These are phyloP conservation scores for Lepidium didymum DNA, from an alignment of 345 rosid genomes.

Conservation along the genomic window DNA sequence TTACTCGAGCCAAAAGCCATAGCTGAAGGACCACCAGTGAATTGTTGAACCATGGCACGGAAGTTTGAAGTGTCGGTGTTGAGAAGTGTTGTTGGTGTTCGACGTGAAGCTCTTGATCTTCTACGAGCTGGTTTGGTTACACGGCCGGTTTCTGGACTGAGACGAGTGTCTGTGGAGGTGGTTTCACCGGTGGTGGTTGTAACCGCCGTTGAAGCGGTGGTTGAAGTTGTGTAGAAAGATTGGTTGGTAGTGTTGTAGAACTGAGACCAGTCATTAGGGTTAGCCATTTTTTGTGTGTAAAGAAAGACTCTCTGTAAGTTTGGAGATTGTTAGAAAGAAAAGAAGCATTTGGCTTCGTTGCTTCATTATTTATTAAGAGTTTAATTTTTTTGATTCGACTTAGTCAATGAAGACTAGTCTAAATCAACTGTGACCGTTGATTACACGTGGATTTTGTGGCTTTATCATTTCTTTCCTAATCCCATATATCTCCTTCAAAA, in stretches of 20 bases:
- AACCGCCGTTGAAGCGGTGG: slow-evolving; percentile 32
- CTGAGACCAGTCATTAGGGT: slow-evolving; percentile 61
- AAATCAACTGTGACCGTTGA: slow-evolving; percentile 28
- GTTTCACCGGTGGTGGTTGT: slow-evolving; percentile 20
- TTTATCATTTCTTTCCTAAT: slow-evolving; percentile 10
- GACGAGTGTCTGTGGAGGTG: slow-evolving; percentile 19
- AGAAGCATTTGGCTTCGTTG: slow-evolving; percentile 7
- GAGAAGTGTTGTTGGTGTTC: slow-evolving; percentile 92
- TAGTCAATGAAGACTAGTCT: slow-evolving; percentile 33
- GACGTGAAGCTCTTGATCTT: slow-evolving; percentile 84
- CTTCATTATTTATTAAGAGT: slow-evolving; percentile 13
- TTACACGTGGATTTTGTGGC: slow-evolving; percentile 22
- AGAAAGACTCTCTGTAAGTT: neutral
- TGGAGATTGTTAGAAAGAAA: slow-evolving; percentile 18
- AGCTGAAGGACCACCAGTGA: slow-evolving; percentile 76
- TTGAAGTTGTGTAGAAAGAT: slow-evolving; percentile 18
- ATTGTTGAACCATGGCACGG: slow-evolving; percentile 95
- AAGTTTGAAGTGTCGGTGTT: slow-evolving; percentile 89
- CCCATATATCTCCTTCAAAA: too few species aligned
- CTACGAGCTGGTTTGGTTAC: slow-evolving; percentile 75
- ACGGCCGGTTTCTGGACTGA: slow-evolving; percentile 67
- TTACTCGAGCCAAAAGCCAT: slow-evolving; percentile 46
- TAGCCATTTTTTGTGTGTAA: slow-evolving; percentile 46
- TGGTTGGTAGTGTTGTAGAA: slow-evolving; percentile 53
- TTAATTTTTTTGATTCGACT: slow-evolving; percentile 7